Base-by-base conservation (phyloP, 139 green algal genomes). In the Haematococcus lacustris region DNA sequence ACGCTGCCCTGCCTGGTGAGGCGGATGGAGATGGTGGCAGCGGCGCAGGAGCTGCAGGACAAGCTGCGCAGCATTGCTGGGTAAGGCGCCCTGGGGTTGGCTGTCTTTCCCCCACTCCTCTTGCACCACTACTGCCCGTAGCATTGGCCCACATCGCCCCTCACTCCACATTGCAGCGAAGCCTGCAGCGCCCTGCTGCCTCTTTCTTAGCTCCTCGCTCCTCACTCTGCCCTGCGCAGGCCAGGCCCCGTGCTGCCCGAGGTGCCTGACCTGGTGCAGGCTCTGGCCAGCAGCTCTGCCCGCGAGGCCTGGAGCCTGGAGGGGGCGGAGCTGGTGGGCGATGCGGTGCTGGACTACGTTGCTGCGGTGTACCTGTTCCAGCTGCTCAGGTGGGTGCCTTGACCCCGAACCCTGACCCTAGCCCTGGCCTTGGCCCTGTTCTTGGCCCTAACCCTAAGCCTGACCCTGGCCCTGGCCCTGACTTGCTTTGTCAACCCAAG, bases 321-420 rank as follows among this genome's bases (percentile, higher is more conserved):
- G 66, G 41, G 38, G 2, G 28, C 41, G n/a, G 66, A 71, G 66
- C 66, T 71, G 40, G 3, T 71, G 66, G 66, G 66, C 17, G 66
- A 71, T 28, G 30, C n/a, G 28, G 66, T 71, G 66, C 66, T 71
- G 25, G 43, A 71, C 41, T 62, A 63, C 66, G 26, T 71, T 6
- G 66, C 66, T 28, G 41, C 30, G 7, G 21, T 33, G 41, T 34
- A 61, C 40, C 66, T 71, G n/a, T 71, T 71, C 66, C 66, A 62
- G 28, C 28, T 28, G 5, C 66, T 63, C 3, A n/a, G 3, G 66
- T 61, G 43, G 5, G 66, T 60, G 38, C 32, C 53, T 53, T 28
- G 17, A 9, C 43, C 9, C 43, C 9, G 43, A 53, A 9, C 9
- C 43, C 17, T 17, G 9, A 28, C 9, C 43, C 9, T 53, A 9